phyloP scores from a whole-genome alignment of 2,329 filamentous ascomycete genomes.

The Calonectria montana region DNA sequence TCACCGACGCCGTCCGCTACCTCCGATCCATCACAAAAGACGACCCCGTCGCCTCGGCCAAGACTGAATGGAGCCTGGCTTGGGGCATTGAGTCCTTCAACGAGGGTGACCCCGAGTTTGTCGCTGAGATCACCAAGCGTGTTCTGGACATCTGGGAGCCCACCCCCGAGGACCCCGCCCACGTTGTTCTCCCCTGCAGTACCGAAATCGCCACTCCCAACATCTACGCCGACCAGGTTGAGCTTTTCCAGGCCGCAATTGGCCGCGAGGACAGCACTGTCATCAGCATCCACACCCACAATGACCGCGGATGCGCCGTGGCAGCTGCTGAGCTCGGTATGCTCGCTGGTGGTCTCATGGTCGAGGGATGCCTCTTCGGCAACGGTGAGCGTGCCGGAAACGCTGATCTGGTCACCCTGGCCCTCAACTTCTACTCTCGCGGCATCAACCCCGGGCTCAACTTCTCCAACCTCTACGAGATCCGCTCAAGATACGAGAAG shows the following conservation, averaged over 20 bases:
- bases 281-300: constrained; percentile 87
- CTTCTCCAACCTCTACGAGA: constrained; percentile 86
- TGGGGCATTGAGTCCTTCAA: constrained; percentile 93
- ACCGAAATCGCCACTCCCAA: constrained; percentile 97
- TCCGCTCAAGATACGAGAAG: constrained; percentile 90
- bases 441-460: constrained; percentile 87
- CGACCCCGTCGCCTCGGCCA: constrained; percentile 64
- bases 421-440: constrained; percentile 94
- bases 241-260: constrained; percentile 88
- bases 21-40: constrained; percentile 93
- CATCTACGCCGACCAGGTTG: constrained; percentile 94
- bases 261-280: constrained; percentile 90
- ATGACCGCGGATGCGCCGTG: constrained; percentile 92
- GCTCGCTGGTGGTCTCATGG: constrained; percentile 95
- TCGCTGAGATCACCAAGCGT: constrained; percentile 85
- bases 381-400: constrained; percentile 98
- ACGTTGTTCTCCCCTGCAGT: constrained; percentile 96
- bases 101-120: constrained; percentile 87
- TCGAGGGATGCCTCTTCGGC: constrained; percentile 91
- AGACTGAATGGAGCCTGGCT: constrained; percentile 80
- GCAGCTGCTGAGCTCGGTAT: constrained; percentile 93
- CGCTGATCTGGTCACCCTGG: constrained; percentile 93
- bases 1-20: constrained; percentile 85
- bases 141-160: constrained; percentile 96
- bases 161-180: constrained; percentile 80